Base-by-base conservation (phyloP, 768 basidiomycete species). In the Agrocybe praecox region DNA sequence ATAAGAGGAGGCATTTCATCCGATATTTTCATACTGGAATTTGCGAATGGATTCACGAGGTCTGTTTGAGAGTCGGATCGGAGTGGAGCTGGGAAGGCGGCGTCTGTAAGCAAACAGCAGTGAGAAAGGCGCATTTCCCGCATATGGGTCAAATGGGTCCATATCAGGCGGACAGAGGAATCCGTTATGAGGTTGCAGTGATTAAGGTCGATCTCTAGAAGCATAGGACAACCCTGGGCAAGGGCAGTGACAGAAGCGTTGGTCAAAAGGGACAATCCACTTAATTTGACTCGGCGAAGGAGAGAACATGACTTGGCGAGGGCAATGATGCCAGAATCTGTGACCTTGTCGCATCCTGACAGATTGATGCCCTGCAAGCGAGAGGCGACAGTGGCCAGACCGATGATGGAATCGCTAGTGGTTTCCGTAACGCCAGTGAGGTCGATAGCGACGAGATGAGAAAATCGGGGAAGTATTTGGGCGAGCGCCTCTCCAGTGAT, bases 141-240 rank as follows among this genome's bases (percentile, higher is more conserved):
- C 80, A 99, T 90, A 66, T 94, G 85, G 23, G 76, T 75, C 1
- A 88, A 89, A 65, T 90, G 74, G 11, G 82, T 76, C 92, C 96
- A 96, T 29, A 98, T 82, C 60, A 93, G 88, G 52, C 93, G 88
- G 55, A 95, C 77, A 26, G 91, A 81, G 14, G 78, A 68, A 67
- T 97, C 88, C 17, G 93, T 89, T 66, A 98, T 81, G 53, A 77
- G 78, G 57, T 82, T 80, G 75, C 95, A 95, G 59, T 86, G 81
- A 66, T 92, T 89, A 65, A 99, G 86, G 73, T 99, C 97, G 62
- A 98, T 86, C 72, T 99, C 97, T 55, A 99, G 83, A 22, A 99
- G 83, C 49, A 94, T 80, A 1, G 92, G 90, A 67, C 94, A 96
- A 5, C 80, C 80, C 58, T 81, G 82, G 32, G 90, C 90, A 49